phyloP scores from a whole-genome alignment of 179 eudicot genomes.

The Drosera spatulata region DNA sequence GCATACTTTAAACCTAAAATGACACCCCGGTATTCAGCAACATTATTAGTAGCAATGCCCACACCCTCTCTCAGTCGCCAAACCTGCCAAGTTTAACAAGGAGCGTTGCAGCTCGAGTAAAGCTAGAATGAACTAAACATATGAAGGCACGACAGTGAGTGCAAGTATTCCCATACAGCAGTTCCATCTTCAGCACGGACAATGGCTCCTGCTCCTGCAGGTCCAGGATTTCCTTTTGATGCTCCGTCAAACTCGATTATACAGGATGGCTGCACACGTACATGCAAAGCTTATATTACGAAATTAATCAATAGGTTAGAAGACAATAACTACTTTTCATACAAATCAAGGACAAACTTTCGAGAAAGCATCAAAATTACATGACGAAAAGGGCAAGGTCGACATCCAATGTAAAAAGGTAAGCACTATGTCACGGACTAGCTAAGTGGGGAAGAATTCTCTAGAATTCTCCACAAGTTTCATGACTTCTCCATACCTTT shows the following conservation, averaged over 20 bases:
- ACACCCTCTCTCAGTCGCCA: conserved; percentile 76
- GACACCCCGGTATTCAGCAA: conserved; percentile 78
- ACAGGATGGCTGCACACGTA: conserved; percentile 39
- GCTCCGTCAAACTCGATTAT: conserved; percentile 91
- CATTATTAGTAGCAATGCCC: conserved; percentile 83
- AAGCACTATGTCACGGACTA: no score
- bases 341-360: neutral
- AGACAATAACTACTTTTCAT: neutral
- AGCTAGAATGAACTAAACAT: neutral
- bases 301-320: neutral
- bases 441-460: no score
- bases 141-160: neutral
- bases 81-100: conserved; percentile 29
- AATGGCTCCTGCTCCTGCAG: conserved; percentile 92
- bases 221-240: conserved; percentile 95
- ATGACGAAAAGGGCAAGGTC: no score
- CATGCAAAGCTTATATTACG: neutral
- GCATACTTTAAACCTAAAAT: conserved; percentile 73
- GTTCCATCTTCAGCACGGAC: conserved; percentile 69
- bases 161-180: conserved; percentile 21
- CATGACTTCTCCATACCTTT: no score
- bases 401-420: no score
- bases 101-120: neutral
- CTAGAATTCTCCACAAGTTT: no score
- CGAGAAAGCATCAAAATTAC: neutral